Conservation (phyloP, 805 yeast genomes). For the Saccharomyces eubayanus region DNA sequence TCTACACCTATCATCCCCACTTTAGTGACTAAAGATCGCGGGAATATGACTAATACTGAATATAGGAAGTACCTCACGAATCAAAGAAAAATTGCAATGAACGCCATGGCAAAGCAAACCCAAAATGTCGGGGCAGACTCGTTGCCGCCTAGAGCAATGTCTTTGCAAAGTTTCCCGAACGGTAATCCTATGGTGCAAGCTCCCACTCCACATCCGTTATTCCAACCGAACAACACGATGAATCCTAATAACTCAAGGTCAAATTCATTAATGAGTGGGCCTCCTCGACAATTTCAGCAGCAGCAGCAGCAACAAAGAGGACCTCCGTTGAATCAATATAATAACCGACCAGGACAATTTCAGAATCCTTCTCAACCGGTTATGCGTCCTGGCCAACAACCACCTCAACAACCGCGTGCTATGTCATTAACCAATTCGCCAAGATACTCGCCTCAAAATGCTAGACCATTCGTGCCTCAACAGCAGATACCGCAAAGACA, state of each 20-base stretch:
- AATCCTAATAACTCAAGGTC: conserved; percentile 5
- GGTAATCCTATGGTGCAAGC: conserved; percentile 7
- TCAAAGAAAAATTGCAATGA: conserved; percentile 51
- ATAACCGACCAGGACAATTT: neutral
- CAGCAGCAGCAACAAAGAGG: conserved; percentile 3
- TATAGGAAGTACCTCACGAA: conserved; percentile 64
- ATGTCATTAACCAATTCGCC: conserved; percentile 4
- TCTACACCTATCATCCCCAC: conserved; percentile 75
- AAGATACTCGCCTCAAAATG: neutral
- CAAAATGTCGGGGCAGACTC: neutral
- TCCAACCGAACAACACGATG: neutral
- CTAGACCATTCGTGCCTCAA: neutral
- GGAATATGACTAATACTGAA: conserved; percentile 42
- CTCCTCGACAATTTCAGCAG: conserved; percentile 4
- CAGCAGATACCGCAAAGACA: conserved; percentile 1
- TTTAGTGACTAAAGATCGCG: conserved; percentile 32
- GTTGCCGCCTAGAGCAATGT: conserved; percentile 38
- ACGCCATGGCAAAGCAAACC: conserved; percentile 35
- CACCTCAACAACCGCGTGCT: conserved; percentile 4
- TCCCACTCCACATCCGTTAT: neutral
- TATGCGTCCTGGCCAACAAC: neutral
- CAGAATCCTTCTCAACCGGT: neutral
- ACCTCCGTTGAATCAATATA: neutral
- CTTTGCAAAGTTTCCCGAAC: conserved; percentile 26
- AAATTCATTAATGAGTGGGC: conserved; percentile 5